Evolutionary conservation across 2,329 filamentous ascomycete species (phyloP).

Genomic region (Penicillium janthinellum): DNA sequence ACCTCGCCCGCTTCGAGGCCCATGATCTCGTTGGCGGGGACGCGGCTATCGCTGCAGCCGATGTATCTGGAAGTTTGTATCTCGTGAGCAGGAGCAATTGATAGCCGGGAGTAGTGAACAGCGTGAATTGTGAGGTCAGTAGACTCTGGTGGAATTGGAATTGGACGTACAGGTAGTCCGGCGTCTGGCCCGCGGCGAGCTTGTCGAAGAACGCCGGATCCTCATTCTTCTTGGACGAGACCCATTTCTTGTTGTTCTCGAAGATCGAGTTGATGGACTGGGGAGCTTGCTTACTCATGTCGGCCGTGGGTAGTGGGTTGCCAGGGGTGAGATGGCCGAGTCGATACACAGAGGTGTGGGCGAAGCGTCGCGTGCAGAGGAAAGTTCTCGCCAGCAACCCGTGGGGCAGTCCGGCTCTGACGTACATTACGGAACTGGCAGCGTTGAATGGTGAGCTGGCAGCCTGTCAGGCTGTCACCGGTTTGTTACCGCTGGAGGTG

Average conservation of each 20-base stretch:
- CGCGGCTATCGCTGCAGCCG: conserved; percentile 36
- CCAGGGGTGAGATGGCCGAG: background rate
- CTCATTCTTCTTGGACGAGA: conserved; percentile 57
- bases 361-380: background rate
- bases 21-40: conserved; percentile 38
- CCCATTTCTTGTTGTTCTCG: conserved; percentile 69
- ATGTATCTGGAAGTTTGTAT: conserved; percentile 32
- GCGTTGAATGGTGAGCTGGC: background rate
- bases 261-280: conserved; percentile 64
- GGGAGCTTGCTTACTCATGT: conserved; percentile 7
- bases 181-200: conserved; percentile 65
- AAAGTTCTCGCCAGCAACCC: background rate
- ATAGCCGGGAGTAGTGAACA: background rate
- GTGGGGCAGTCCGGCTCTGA: background rate
- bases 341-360: background rate
- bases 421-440: background rate
- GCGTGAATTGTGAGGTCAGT: background rate
- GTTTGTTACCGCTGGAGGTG: background rate
- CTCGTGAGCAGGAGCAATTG: background rate
- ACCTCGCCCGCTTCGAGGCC: conserved; percentile 37
- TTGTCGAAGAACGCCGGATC: conserved; percentile 68
- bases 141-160: background rate
- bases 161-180: conserved; percentile 61
- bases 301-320: background rate
- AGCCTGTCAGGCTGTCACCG: background rate